These are phyloP conservation scores for Amniculicola lignicola DNA, from an alignment of 495 filamentous ascomycete species.

Conservation along the genomic window DNA sequence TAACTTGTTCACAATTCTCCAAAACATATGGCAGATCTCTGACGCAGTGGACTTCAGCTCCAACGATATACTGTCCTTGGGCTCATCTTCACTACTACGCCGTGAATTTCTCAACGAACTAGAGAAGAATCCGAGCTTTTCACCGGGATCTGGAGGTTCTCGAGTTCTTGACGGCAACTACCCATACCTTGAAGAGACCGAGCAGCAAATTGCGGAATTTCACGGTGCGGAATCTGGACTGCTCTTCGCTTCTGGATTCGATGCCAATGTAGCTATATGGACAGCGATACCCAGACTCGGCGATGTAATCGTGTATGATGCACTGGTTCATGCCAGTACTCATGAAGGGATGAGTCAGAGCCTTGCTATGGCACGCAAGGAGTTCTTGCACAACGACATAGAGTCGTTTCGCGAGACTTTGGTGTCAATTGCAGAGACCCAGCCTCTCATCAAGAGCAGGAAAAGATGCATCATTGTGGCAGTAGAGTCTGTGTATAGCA, in stretches of 20 bases:
- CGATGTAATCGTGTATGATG: slow-evolving; percentile 57
- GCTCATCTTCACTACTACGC: slow-evolving; percentile 44
- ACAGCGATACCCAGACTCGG: slow-evolving; percentile 62
- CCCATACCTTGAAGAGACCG: slow-evolving; percentile 57
- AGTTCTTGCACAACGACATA: slow-evolving; percentile 19
- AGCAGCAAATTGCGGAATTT: slow-evolving; percentile 60
- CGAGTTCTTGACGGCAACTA: slow-evolving; percentile 68
- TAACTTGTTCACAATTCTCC: neutral
- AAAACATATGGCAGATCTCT: neutral
- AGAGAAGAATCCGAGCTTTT: neutral
- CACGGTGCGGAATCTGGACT: slow-evolving; percentile 60
- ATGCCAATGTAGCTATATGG: slow-evolving; percentile 68
- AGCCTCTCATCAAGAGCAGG: neutral
- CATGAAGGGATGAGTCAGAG: slow-evolving; percentile 21
- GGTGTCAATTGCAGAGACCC: neutral
- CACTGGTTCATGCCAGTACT: slow-evolving; percentile 23
- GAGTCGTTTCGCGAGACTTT: slow-evolving; percentile 4
- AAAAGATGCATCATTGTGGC: slow-evolving; percentile 20
- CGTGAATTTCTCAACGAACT: slow-evolving; percentile 40
- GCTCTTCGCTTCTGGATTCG: slow-evolving; percentile 70
- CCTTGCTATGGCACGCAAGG: neutral
- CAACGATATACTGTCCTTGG: slow-evolving; percentile 58
- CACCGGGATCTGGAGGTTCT: slow-evolving; percentile 47
- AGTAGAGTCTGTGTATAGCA: slow-evolving; percentile 30
- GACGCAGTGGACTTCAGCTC: slow-evolving; percentile 55